Evolutionary conservation across 257 asterid species (phyloP).

Genomic region (Fraxinus americana): DNA sequence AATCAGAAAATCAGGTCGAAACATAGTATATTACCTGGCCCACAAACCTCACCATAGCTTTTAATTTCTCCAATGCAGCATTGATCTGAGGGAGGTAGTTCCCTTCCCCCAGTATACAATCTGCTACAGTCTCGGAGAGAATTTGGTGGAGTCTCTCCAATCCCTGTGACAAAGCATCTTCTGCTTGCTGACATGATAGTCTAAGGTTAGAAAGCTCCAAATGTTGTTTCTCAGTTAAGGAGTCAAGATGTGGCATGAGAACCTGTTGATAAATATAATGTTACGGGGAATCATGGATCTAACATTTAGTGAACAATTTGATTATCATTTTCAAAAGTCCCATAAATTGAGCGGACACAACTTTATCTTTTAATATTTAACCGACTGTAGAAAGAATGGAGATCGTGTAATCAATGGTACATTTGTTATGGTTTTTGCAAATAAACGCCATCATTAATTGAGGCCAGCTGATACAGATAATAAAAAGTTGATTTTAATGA

Average conservation of each 20-base stretch:
- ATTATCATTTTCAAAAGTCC: not conserved
- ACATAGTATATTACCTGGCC: slow-evolving; percentile 56
- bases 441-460: too few relatives aligned
- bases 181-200: slow-evolving; percentile 87
- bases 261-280: slow-evolving; percentile 47
- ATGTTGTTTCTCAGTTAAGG: slow-evolving; percentile 61
- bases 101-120: slow-evolving; percentile 55
- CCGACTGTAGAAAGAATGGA: not conserved
- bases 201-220: slow-evolving; percentile 48
- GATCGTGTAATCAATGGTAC: not conserved
- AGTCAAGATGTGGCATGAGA: slow-evolving; percentile 63
- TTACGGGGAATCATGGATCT: not conserved
- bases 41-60: slow-evolving; percentile 66
- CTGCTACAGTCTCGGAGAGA: slow-evolving; percentile 57
- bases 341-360: not conserved
- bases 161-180: slow-evolving; percentile 91
- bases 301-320: not conserved
- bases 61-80: slow-evolving; percentile 72
- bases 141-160: slow-evolving; percentile 71
- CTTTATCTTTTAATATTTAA: not conserved
- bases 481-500: not conserved
- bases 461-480: not conserved
- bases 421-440: too few relatives aligned
- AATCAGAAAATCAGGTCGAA: not conserved
- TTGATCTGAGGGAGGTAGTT: slow-evolving; percentile 60